Conservation (phyloP, 2,329 filamentous ascomycete genomes). For the Neurospora crassa region DNA sequence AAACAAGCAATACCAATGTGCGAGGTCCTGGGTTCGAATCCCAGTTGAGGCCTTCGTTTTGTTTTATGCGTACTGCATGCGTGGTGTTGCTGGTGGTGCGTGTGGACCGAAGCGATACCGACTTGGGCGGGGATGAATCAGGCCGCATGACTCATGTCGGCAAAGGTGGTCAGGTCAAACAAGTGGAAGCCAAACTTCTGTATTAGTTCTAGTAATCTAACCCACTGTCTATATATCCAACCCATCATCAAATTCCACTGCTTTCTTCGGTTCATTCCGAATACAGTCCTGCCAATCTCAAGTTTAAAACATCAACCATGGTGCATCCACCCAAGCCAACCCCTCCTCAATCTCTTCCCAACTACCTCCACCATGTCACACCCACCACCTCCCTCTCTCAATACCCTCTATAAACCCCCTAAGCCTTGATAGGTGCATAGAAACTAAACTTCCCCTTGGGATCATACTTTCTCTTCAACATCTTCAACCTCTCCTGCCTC, state of each 20-base stretch:
- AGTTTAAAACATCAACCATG: too few species aligned
- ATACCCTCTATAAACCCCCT: not conserved
- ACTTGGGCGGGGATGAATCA: not conserved
- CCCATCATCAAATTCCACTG: too few species aligned
- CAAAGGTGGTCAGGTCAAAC: not conserved
- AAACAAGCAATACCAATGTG: not conserved
- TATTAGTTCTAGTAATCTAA: not conserved
- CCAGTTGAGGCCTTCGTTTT: not conserved
- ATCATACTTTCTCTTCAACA: constrained; percentile 7
- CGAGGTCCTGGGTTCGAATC: not conserved
- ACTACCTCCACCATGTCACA: too few species aligned
- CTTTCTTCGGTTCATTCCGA: too few species aligned
- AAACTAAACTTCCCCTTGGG: constrained; percentile 9
- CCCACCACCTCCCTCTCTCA: too few species aligned
- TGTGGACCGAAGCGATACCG: not conserved
- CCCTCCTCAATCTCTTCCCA: too few species aligned
- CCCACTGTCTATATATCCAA: not conserved
- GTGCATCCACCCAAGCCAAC: too few species aligned
- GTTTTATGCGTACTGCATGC: not conserved
- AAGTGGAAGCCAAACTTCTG: not conserved
- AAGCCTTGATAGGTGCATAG: constrained; percentile 5
- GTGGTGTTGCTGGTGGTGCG: not conserved
- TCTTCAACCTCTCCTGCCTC: constrained; percentile 6
- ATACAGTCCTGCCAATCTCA: too few species aligned
- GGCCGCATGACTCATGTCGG: not conserved